phyloP scores from a whole-genome alignment of 2,329 filamentous ascomycete species.

The Stagonosporopsis chrysanthemi region DNA sequence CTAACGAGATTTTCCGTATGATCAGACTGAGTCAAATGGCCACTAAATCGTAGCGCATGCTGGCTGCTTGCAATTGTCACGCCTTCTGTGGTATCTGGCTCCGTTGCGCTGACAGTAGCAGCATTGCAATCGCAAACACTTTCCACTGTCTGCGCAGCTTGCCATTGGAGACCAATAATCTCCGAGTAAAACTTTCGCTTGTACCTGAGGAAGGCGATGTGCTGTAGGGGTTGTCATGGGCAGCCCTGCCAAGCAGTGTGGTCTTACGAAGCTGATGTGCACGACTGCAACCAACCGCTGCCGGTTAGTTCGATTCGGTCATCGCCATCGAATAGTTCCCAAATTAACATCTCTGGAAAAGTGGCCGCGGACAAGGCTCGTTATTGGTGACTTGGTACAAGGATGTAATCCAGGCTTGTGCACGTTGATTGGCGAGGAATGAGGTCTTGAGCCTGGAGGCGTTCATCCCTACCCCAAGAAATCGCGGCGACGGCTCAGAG shows the following conservation, averaged over 20 bases:
- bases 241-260: slow-evolving; percentile 26
- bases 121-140: not conserved
- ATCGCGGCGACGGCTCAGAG: slow-evolving; percentile 31
- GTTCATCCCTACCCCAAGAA: slow-evolving; percentile 28
- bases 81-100: not conserved
- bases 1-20: slow-evolving; percentile 20
- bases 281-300: slow-evolving; percentile 36
- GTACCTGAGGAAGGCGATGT: slow-evolving; percentile 3
- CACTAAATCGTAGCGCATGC: slow-evolving; percentile 20
- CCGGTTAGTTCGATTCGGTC: slow-evolving; percentile 3
- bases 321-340: slow-evolving; percentile 7
- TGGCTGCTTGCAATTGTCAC: slow-evolving; percentile 19
- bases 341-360: slow-evolving; percentile 17
- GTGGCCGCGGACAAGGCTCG: slow-evolving; percentile 20
- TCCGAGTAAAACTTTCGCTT: not conserved
- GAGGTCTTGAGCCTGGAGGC: slow-evolving; percentile 31
- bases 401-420: slow-evolving; percentile 24
- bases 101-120: not conserved
- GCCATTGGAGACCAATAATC: not conserved
- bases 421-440: slow-evolving; percentile 41
- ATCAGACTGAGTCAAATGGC: slow-evolving; percentile 17
- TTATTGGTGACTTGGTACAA: slow-evolving; percentile 25
- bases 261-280: slow-evolving; percentile 31
- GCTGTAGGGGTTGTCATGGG: slow-evolving; percentile 14
- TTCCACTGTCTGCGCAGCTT: not conserved